Evolutionary conservation across 768 basidiomycete genomes (phyloP).

Genomic region (Kwoniella dendrophila): DNA sequence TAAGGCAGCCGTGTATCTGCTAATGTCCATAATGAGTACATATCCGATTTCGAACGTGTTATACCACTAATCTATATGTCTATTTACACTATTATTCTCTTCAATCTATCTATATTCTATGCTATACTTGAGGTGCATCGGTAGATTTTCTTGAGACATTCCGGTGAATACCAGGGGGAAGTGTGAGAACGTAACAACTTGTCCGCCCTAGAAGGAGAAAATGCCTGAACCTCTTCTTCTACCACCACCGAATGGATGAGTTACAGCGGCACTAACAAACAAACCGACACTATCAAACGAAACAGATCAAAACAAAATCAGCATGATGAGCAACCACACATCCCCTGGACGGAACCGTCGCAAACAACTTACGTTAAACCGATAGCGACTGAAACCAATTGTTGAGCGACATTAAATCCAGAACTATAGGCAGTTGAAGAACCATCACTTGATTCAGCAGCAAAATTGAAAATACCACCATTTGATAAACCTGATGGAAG

Average conservation of each 20-base stretch:
- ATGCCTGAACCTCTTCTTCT: slow-evolving; percentile 56
- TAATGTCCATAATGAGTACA: no score
- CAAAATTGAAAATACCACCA: slow-evolving; percentile 71
- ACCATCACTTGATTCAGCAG: slow-evolving; percentile 25
- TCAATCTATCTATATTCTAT: no score
- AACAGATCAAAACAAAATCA: not conserved
- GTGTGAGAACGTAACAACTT: not conserved
- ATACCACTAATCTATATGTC: no score
- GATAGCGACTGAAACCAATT: slow-evolving; percentile 74
- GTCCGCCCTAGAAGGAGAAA: slow-evolving; percentile 57
- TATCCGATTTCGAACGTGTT: no score
- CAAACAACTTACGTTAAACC: slow-evolving; percentile 56
- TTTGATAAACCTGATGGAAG: slow-evolving; percentile 78
- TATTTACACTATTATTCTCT: no score
- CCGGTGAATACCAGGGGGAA: not conserved
- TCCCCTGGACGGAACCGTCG: not conserved
- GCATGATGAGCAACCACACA: not conserved
- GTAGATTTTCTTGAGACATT: no score
- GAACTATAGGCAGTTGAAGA: slow-evolving; percentile 19
- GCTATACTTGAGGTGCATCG: no score
- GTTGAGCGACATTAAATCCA: slow-evolving; percentile 68
- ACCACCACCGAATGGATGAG: slow-evolving; percentile 58
- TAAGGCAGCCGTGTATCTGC: no score
- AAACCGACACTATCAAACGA: slow-evolving; percentile 68
- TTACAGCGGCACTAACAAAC: slow-evolving; percentile 68